Base-by-base conservation (phyloP, 208 protist species). In the Leptomonas pyrrhocoris region DNA sequence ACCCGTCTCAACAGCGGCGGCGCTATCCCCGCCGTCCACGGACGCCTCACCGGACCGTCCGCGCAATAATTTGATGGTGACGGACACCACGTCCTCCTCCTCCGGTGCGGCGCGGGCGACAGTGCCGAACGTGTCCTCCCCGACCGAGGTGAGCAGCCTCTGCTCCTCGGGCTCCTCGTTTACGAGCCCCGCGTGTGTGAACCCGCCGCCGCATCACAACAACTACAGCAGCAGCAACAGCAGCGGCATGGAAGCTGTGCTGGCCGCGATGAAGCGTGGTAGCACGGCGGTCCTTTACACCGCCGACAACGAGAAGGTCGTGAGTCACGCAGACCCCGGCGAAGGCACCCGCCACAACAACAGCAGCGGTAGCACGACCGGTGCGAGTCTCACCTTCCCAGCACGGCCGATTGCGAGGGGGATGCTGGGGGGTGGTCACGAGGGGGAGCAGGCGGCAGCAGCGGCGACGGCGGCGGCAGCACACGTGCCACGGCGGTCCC, bases 81-180 rank as follows among this genome's bases (percentile, higher is more conserved):
- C 40, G n/a, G 57, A 38, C 38, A 48, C 53, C 48, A 49, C 57
- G 6, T 16, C 42, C 28, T 28, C 51, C 13, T 30, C 53, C 27
- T 51, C 42, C 25, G 8, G 23, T 4, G 53, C 53, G 15, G 53
- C 53, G 1, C 15, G 7, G 12, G 49, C 51, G 16, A 21, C 42
- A 21, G 57, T 57, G 51, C 43, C 51, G 12, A 25, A 30, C 3
- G 56, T 30, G 16, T 23, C 43, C 19, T 55, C 59, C 8, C 46
- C 45, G 27, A 18, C 59, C 2, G 59, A 65, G 25, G 30, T 9
- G 11, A 61, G 36, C 31, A 40, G 36, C 23, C 42, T 46, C 25
- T 50, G 57, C 57, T 77, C 71, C 16, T 46, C 61, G 9, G 18
- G 38, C 38, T 70, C 62, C 4, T 77, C 71, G 8, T 77, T 77